phyloP scores from a whole-genome alignment of 139 green algal species.

The Nannochloris sp. region DNA sequence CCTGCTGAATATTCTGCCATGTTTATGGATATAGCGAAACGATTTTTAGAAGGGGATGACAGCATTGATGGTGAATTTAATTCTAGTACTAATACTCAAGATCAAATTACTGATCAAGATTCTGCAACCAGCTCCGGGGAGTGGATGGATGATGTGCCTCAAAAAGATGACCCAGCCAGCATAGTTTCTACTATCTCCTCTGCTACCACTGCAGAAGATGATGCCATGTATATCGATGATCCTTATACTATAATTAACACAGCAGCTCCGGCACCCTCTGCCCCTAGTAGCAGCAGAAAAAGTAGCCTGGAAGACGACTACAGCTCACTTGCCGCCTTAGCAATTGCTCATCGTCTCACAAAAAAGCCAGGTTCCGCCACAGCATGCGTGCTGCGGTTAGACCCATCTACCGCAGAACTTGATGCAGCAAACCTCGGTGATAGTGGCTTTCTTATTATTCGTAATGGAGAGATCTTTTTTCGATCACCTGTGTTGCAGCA shows the following conservation, averaged over 20 bases:
- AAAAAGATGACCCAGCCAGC: too few relatives aligned
- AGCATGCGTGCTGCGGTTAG: slow-evolving; percentile 68
- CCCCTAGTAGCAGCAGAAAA: background rate
- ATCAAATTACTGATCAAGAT: background rate
- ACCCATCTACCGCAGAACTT: slow-evolving; percentile 33
- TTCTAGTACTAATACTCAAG: background rate
- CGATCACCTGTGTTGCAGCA: slow-evolving; percentile 85
- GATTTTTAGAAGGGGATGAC: slow-evolving; percentile 37
- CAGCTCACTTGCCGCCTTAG: slow-evolving; percentile 2
- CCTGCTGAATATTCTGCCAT: slow-evolving; percentile 67
- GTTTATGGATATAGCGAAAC: slow-evolving; percentile 58
- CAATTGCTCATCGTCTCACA: slow-evolving; percentile 9
- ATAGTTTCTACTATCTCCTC: too few relatives aligned
- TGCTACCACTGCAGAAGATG: too few relatives aligned
- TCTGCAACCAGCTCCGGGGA: background rate
- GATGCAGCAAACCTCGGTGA: slow-evolving; percentile 81
- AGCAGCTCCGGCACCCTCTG: background rate
- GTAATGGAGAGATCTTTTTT: slow-evolving; percentile 46
- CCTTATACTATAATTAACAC: background rate
- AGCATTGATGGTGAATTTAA: background rate
- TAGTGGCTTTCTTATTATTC: slow-evolving; percentile 41
- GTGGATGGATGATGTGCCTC: background rate
- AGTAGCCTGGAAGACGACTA: background rate
- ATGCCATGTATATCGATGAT: background rate
- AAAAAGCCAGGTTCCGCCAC: slow-evolving; percentile 60